These are phyloP conservation scores for Symbiodinium pilosum DNA, from an alignment of 73 alveolate genomes.

Conservation along the genomic window DNA sequence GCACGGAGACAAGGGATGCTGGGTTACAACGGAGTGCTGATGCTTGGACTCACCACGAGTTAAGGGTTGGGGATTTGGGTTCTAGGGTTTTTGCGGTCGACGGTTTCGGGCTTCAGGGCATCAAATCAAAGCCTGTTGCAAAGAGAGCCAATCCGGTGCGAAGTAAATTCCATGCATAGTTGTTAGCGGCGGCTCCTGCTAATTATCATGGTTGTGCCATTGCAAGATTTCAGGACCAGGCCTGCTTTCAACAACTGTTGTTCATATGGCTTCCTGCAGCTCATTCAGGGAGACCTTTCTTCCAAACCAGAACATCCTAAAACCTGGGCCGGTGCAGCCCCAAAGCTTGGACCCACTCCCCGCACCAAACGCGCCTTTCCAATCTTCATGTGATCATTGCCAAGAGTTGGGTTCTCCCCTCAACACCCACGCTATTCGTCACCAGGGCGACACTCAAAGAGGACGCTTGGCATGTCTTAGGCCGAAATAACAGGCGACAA, in stretches of 20 bases:
- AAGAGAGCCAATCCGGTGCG: not conserved
- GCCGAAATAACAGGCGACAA: not conserved
- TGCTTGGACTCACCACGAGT: too few species aligned
- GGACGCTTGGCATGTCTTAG: not conserved
- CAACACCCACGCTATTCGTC: not conserved
- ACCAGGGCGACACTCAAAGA: not conserved
- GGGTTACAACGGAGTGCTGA: too few species aligned
- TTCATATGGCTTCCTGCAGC: not conserved
- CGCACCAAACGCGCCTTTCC: too few species aligned
- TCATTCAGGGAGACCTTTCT: not conserved
- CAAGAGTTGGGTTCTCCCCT: not conserved
- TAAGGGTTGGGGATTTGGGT: not conserved
- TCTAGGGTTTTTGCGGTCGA: not conserved
- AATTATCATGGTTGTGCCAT: not conserved
- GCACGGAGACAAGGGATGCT: not conserved
- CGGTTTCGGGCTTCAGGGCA: not conserved
- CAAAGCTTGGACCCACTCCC: too few species aligned
- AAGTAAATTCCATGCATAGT: too few species aligned
- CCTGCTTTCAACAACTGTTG: not conserved
- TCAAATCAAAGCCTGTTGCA: not conserved
- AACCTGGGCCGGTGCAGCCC: too few species aligned
- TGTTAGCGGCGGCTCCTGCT: not conserved
- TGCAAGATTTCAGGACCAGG: not conserved
- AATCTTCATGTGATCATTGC: not conserved
- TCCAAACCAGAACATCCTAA: not conserved